Conservation (phyloP, 2,329 filamentous ascomycete species). For the Plectosphaerella sp. region DNA sequence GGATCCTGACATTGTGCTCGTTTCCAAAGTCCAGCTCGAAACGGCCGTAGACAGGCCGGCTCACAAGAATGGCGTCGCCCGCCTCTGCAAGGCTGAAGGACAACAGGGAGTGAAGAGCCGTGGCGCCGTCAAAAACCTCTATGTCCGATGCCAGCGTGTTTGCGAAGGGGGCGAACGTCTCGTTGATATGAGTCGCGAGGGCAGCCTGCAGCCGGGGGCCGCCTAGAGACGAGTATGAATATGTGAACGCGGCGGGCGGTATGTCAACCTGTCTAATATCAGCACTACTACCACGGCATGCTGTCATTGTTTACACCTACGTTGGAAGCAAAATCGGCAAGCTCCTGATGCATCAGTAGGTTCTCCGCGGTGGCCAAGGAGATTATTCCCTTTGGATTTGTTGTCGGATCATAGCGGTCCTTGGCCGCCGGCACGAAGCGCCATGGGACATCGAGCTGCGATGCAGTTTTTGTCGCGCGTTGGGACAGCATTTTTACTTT, state of each 20-base stretch:
- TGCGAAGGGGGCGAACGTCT: constrained; percentile 25
- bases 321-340: constrained; percentile 5
- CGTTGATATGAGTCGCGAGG: constrained; percentile 31
- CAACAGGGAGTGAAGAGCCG: constrained; percentile 33
- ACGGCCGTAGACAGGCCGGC: constrained; percentile 39
- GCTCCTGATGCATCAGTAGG: constrained; percentile 1
- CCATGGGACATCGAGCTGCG: constrained; percentile 5
- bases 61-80: constrained; percentile 32
- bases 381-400: constrained; percentile 6
- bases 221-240: constrained; percentile 28
- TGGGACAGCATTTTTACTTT: constrained; percentile 3
- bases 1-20: constrained; percentile 29
- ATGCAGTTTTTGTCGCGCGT: constrained; percentile 3
- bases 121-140: constrained; percentile 27
- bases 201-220: constrained; percentile 26
- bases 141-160: constrained; percentile 25
- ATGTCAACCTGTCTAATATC: background rate
- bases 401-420: background rate
- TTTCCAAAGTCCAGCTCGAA: constrained; percentile 44
- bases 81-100: constrained; percentile 32
- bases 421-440: constrained; percentile 3
- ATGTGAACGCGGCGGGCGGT: constrained; percentile 24
- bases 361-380: constrained; percentile 7
- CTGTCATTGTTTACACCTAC: background rate
- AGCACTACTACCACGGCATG: too few species aligned